Evolutionary conservation across 2,329 filamentous ascomycete genomes (phyloP), one percentile per base, ranked within the genome.

Genomic region (Xylaria polymorpha): DNA sequence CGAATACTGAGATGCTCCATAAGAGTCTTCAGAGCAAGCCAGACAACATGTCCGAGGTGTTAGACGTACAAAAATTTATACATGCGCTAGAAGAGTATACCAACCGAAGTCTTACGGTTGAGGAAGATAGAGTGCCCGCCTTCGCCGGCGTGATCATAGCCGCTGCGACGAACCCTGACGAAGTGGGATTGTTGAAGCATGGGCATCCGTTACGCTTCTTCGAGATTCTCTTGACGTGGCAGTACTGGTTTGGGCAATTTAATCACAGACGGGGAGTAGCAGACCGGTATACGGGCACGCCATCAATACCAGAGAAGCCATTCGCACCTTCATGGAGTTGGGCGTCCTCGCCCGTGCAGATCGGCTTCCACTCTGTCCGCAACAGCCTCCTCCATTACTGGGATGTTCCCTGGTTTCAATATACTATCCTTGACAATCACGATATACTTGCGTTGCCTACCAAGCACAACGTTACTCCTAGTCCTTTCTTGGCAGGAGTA

Each of bases 261-360:
- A 3, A 25, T 5, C 22, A 15, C n/a, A 22, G 35, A 15, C 50
- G 44, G 51, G 59, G 25, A 29, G 35, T 39, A 12, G 4, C n/a
- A 9, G 20, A 15, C 4, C 37, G n/a, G n/a, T n/a, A n/a, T n/a
- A n/a, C n/a, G n/a, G n/a, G n/a, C 44, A 22, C 6, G 7, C 48
- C 14, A 9, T 2, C 35, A 41, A 39, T 50, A 7, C 46, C 20
- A 25, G 35, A 25, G 5, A 61, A 53, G n/a, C 25, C 39, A 66
- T 56, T 29, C 29, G 64, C 20, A 12, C 64, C 64, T 20, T 66
- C 64, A 1, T 67, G 64, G 64, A 67, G 64, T 44, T 67, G 64
- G 64, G 64, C 58, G 32, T 67, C 64, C 43, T 39, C 58, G 4
- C 22, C 12, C n/a, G 10, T 10, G 22, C 2, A 37, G n/a, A 14